Evolutionary conservation across 805 yeast genomes (phyloP), one percentile per base, ranked within the genome.

Genomic region (Candida ortonii): DNA sequence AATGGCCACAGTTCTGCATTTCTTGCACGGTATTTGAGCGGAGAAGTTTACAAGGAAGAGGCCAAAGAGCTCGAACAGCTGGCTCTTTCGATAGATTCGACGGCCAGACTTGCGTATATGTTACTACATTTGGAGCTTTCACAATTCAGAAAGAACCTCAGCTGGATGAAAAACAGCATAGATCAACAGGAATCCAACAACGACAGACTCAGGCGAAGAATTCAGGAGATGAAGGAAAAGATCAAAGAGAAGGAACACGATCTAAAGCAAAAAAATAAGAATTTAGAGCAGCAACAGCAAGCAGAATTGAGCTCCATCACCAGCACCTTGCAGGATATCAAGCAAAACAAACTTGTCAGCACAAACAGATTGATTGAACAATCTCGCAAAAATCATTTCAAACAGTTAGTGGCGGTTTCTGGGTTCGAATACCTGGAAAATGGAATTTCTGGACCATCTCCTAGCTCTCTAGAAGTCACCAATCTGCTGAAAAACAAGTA

Each of bases 71-170:
- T 30, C 25, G 44, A 33, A 5, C 31, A 22, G 7, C 12, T 49
- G 28, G 35, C 35, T 7, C 57, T 57, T 4, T 50, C 59, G 2
- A 18, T 34, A 5, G 53, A 44, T 7, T 43, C 62, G 1, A 43
- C 51, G 6, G 57, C 61, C 1, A 43, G 55, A 28, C 35, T 61
- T 29, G 54, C 64, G 1, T 54, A 55, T 28, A 54, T 57, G 50
- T 38, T 61, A 9, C 28, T 60, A 28, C 53, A 46, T 25, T 57
- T 60, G 17, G 61, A 57, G 27, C 41, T 47, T 4, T 13, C 49
- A 5, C 48, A 47, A 23, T 36, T 28, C 12, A 46, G 39, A 27
- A 46, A 39, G 16, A 42, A 40, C 13, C 24, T 53, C 16, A 29
- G 41, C 10, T 30, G 17, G 12, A 21, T 43, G 28, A 33, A 30